Percentiles rank a stretch among this genome's conserved stretches.
Evolutionary conservation across 768 basidiomycete genomes (phyloP).

Genomic region (Tylopilus vinaceipallidus): DNA sequence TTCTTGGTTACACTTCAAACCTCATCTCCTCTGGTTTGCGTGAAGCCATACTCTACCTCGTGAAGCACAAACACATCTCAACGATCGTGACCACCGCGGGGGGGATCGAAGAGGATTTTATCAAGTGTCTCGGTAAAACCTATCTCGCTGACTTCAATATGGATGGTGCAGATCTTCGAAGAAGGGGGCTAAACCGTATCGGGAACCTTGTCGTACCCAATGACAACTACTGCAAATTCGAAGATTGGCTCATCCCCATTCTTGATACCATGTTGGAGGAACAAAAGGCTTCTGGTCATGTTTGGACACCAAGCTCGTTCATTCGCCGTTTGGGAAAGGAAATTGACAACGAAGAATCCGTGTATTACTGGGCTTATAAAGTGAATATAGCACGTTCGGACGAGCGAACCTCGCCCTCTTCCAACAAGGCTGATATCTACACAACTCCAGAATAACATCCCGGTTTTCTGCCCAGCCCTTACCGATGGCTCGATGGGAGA

Average conservation of each 20-base stretch:
- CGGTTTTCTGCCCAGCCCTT: conserved; percentile 96
- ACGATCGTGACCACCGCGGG: conserved; percentile 96
- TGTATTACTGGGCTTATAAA: conserved; percentile 99
- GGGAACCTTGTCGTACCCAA: conserved; percentile 97
- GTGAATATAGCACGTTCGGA: conserved; percentile 48
- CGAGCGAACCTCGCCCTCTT: conserved; percentile 10
- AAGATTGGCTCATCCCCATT: conserved; percentile 98
- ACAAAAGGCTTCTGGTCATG: conserved; percentile 63
- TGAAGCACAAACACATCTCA: conserved; percentile 87
- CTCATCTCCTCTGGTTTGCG: conserved; percentile 96
- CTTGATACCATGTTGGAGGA: conserved; percentile 88
- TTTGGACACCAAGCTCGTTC: conserved; percentile 95
- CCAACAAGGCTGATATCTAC: conserved; percentile 25
- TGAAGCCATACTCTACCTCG: conserved; percentile 88
- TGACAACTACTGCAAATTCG: conserved; percentile 98
- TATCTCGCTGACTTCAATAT: conserved; percentile 92
- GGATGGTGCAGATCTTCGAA: conserved; percentile 84
- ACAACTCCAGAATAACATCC: conserved; percentile 83
- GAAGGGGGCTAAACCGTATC: conserved; percentile 92
- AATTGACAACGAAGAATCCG: conserved; percentile 94
- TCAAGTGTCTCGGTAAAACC: conserved; percentile 97
- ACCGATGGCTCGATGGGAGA: conserved; percentile 98
- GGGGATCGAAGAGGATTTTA: conserved; percentile 98
- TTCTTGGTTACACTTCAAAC: conserved; percentile 98
- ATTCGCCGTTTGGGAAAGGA: conserved; percentile 94